Base-by-base conservation (phyloP, 2,329 filamentous ascomycete species). In the Zelopaecilomyces penicillatus region DNA sequence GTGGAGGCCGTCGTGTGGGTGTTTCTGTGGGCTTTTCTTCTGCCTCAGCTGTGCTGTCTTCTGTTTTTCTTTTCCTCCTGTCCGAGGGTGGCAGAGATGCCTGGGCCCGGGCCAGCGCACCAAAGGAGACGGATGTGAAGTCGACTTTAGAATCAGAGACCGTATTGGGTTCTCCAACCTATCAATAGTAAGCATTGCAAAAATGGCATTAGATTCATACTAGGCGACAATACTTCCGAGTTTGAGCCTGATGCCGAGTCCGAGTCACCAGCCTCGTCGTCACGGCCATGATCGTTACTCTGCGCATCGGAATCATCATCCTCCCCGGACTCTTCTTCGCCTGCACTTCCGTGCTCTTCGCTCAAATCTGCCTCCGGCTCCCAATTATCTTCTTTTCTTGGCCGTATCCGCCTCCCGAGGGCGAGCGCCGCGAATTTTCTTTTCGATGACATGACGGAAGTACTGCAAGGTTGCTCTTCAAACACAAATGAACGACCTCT, bases 31-130 rank as follows among this genome's bases (percentile, higher is more conserved):
- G 37, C 6, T 44, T 56, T 48, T 58, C 43, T 47, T 63, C 37
- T 53, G 55, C 48, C 4, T 61, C 55, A 43, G 53, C 48, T 5
- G 59, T 52, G 8, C 56, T 50, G 7, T 58, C 35, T 5, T 57
- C 49, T 12, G 46, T 52, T 65, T 65, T 54, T 56, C 56, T 58
- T 41, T 55, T 52, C 46, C 57, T 59, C 27, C 54, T 57, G 8
- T 54, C 47, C 27, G 58, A 38, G 40, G 58, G 53, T 31, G 60
- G 69, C 30, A 95, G 66, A 0, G 80, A 76, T 34, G 82, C 82
- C 68, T 95, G 87, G 1, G 89, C 90, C 70, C 87, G 87, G 52
- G 87, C 87, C 35, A 96, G 73, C n/a, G 87, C 86, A 50, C 89
- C 90, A 58, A 97, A 96, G 27, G 89, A 93, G 52, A 96, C 80